A percentile compares a stretch with the other conserved stretches of the same genome.
phyloP scores from a whole-genome alignment of 192 early-diverging fungal species.

The Ramicandelaber brevisporus region DNA sequence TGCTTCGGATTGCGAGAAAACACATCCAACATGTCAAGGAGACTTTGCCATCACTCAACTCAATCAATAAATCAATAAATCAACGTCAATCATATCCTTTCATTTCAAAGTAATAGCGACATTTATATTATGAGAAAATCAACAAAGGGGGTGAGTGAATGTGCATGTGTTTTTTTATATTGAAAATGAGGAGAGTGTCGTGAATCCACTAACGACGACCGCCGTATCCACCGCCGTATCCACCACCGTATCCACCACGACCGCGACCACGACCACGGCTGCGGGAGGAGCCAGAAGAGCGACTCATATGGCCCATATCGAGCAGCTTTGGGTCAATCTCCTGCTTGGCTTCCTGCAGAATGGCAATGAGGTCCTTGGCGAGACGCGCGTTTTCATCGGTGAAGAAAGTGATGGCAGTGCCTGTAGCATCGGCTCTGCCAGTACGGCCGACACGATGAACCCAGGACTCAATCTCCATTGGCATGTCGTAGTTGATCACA shows the following conservation, averaged over 20 bases:
- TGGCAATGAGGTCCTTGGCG: constrained; percentile 46
- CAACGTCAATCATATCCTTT: no score
- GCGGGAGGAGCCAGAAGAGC: constrained; percentile 21
- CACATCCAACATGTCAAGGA: no score
- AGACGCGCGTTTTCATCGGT: constrained; percentile 49
- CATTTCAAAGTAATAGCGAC: no score
- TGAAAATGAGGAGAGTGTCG: no score
- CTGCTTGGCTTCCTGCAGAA: constrained; percentile 66
- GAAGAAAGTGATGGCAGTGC: constrained; percentile 60
- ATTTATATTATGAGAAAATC: no score
- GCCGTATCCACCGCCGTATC: constrained; percentile 13
- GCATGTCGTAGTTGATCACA: constrained; percentile 78
- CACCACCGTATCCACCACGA: constrained; percentile 7
- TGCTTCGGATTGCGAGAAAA: no score
- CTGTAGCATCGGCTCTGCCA: constrained; percentile 57
- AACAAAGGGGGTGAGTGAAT: no score
- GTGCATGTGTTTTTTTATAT: no score
- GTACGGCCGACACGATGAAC: constrained; percentile 76
- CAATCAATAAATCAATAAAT: no score
- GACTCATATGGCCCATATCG: constrained; percentile 21
- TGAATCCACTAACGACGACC: constrained; percentile 13
- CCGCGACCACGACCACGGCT: not conserved
- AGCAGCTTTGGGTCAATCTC: constrained; percentile 40
- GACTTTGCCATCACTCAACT: no score
- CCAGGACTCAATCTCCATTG: constrained; percentile 52